These are phyloP conservation scores for Taphrina confusa DNA, from an alignment of 1,139 yeast genomes.

Conservation along the genomic window DNA sequence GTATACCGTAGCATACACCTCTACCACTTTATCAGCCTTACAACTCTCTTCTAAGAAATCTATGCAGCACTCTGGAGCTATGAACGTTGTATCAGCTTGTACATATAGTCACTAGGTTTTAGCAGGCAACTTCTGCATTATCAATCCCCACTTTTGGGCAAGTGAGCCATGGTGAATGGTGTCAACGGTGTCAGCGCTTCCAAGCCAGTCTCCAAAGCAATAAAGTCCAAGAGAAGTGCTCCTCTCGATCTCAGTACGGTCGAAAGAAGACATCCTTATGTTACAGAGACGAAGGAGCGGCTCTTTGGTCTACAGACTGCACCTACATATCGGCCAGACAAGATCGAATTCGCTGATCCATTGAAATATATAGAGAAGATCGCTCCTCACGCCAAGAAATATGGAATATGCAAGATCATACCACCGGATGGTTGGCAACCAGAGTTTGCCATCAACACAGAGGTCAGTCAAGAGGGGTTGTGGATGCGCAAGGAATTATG, in stretches of 20 bases:
- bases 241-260: conserved; percentile 28
- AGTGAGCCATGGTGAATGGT: conserved; percentile 29
- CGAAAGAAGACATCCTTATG: conserved; percentile 22
- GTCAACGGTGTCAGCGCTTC: conserved; percentile 32
- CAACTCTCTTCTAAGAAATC: too few species aligned
- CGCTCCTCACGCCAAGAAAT: conserved; percentile 51
- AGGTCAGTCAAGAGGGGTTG: conserved; percentile 44
- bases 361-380: conserved; percentile 45
- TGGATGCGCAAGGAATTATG: background rate
- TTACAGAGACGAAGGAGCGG: conserved; percentile 6
- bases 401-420: conserved; percentile 75
- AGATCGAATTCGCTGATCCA: conserved; percentile 55
- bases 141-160: too few species aligned
- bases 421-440: conserved; percentile 54
- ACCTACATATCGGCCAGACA: conserved; percentile 55
- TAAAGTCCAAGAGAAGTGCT: background rate
- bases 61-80: too few species aligned
- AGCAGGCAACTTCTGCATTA: too few species aligned
- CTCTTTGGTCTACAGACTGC: conserved; percentile 47
- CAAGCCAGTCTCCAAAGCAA: conserved; percentile 20
- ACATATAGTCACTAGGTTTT: too few species aligned
- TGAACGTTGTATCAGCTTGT: too few species aligned
- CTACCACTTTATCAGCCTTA: too few species aligned
- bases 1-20: too few species aligned
- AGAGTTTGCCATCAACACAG: conserved; percentile 54